phyloP scores from a whole-genome alignment of 208 protist genomes.

The Acanthamoeba lenticulata region DNA sequence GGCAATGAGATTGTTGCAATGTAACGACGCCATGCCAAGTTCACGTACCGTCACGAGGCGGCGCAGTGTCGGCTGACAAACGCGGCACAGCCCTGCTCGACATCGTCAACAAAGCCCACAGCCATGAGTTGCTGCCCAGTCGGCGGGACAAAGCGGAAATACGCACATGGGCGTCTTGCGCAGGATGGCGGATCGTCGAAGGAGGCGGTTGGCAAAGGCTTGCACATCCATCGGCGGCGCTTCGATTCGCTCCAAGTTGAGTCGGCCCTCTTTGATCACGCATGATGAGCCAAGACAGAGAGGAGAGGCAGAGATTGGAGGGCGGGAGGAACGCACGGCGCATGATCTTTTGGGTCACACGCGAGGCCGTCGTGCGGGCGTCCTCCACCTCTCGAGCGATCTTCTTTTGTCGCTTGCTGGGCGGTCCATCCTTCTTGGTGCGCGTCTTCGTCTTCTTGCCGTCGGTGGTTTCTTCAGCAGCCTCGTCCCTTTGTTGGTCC shows the following conservation, averaged over 20 bases:
- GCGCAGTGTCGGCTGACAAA: background rate
- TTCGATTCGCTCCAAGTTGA: conserved; percentile 33
- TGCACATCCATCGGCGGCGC: background rate
- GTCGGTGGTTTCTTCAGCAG: background rate
- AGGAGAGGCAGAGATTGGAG: background rate
- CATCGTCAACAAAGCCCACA: background rate
- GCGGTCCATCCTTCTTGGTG: background rate
- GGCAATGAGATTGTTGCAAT: no score
- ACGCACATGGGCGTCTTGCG: background rate
- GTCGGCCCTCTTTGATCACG: background rate
- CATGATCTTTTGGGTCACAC: conserved; percentile 19
- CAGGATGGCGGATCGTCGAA: conserved; percentile 20
- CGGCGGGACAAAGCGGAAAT: no score
- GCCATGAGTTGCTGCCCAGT: no score
- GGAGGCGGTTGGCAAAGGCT: background rate
- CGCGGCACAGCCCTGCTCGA: background rate
- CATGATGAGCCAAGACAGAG: no score
- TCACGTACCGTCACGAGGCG: background rate
- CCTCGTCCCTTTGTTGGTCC: background rate
- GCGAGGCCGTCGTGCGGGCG: background rate
- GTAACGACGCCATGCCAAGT: no score
- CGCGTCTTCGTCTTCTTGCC: background rate
- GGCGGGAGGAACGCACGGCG: background rate
- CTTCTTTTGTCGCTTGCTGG: conserved; percentile 39
- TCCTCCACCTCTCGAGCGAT: background rate